phyloP scores from a whole-genome alignment of 495 filamentous ascomycete genomes.

The Bacidia gigantensis region DNA sequence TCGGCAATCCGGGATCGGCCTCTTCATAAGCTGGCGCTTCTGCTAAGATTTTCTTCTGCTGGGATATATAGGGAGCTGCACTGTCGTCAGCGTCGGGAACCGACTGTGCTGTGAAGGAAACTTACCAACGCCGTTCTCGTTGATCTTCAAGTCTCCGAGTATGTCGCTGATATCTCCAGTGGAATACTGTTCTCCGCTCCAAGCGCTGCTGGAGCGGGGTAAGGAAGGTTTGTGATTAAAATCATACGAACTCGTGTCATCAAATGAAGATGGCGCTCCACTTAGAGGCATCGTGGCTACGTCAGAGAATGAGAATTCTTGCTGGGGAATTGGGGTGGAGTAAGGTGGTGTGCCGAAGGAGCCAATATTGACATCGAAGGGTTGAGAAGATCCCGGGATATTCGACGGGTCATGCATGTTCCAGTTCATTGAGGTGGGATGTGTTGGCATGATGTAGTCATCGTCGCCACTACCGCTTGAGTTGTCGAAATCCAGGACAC shows the following conservation, averaged over 20 bases:
- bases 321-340: conserved; percentile 16
- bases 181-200: conserved; percentile 46
- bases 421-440: conserved; percentile 16
- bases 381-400: conserved; percentile 14
- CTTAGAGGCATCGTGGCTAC: conserved; percentile 11
- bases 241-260: conserved; percentile 9
- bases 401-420: conserved; percentile 13
- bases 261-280: conserved; percentile 6
- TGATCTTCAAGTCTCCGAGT: conserved; percentile 73
- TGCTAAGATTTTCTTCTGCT: conserved; percentile 49
- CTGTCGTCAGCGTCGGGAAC: neutral
- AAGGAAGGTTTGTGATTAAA: conserved; percentile 1
- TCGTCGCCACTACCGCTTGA: conserved; percentile 38
- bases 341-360: conserved; percentile 25
- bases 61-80: conserved; percentile 74
- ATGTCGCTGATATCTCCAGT: conserved; percentile 65
- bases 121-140: conserved; percentile 79
- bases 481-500: conserved; percentile 27
- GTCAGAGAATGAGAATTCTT: conserved; percentile 18
- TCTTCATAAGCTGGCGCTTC: conserved; percentile 71
- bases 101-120: conserved; percentile 1
- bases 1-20: conserved; percentile 54
- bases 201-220: neutral
- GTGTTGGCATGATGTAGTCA: conserved; percentile 37
- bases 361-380: conserved; percentile 21